These are phyloP conservation scores for Firmiana major DNA, from an alignment of 345 rosid species.

Conservation along the genomic window DNA sequence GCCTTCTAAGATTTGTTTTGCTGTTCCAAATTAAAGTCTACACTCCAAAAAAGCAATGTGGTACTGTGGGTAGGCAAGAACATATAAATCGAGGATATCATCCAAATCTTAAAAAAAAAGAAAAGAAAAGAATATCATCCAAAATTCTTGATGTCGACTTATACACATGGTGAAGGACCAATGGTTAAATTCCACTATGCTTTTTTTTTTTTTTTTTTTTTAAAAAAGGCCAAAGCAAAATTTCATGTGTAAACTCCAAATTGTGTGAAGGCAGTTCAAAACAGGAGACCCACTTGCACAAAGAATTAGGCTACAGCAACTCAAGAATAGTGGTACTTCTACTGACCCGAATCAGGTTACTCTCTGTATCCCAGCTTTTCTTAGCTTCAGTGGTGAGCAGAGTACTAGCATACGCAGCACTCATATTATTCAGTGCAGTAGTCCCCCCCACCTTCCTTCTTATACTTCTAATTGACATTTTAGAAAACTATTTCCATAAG, in stretches of 20 bases:
- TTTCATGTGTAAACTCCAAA: too few relatives aligned
- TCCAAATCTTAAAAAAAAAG: too few relatives aligned
- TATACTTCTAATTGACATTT: not conserved
- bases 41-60: not conserved
- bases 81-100: not conserved
- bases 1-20: not conserved
- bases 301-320: not conserved
- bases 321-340: not conserved
- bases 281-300: not conserved
- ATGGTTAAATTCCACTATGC: not conserved
- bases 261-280: not conserved
- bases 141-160: not conserved
- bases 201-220: too few relatives aligned
- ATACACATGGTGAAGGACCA: not conserved
- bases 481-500: not conserved
- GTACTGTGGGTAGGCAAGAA: not conserved
- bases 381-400: not conserved
- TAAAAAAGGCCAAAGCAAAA: too few relatives aligned
- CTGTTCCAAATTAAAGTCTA: too few relatives aligned
- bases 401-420: not conserved
- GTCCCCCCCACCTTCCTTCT: not conserved
- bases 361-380: not conserved
- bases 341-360: not conserved
- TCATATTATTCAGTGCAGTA: not conserved
- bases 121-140: too few relatives aligned